Base-by-base conservation (phyloP, 108 stramenopile species). In the Fistulifera pelliculosa region DNA sequence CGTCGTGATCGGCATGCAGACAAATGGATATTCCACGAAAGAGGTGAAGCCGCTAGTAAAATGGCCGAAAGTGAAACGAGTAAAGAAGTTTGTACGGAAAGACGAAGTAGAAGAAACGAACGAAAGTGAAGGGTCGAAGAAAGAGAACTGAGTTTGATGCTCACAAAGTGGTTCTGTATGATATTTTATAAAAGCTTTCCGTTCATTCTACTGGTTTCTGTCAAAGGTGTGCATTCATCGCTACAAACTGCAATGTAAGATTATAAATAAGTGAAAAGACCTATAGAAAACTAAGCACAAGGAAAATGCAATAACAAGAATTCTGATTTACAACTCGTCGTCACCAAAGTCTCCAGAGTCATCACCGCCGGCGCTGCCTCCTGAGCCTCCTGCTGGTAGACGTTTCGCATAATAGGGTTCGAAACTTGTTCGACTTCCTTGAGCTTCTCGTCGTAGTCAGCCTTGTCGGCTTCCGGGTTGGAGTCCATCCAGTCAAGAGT, bases 401-500 rank as follows among this genome's bases (percentile, higher is more conserved):
- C 58, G 40, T 83, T 80, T 60, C 79, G 74, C 84, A 97, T 88
- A 80, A 97, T 91, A 40, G 96, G 96, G 66, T 93, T 94, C 47
- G 90, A 81, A 42, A 95, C 65, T 58, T 74, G 71, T 71, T 97
- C 96, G 40, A 97, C 75, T 79, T 92, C 93, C 84, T 97, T 95
- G 61, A 81, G 85, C 86, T 97, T 95, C 54, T 77, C 93, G 55
- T 82, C 75, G 68, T 88, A 89, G 66, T 97, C 96, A 60, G 94
- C 91, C 63, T 90, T 81, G 56, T 93, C 90, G 39, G 93, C 94
- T 60, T 92, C 86, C 40, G 87, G 85, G 78, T 94, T 94, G 61
- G 89, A 81, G 68, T 97, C 94, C 66, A 97, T 82, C 96, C 96
- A 97, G 70, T 97, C 90, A 47, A 97, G 67, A 31, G 85, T 77